Evolutionary conservation across 208 protist genomes (phyloP).

Genomic region (Acanthamoeba lenticulata): DNA sequence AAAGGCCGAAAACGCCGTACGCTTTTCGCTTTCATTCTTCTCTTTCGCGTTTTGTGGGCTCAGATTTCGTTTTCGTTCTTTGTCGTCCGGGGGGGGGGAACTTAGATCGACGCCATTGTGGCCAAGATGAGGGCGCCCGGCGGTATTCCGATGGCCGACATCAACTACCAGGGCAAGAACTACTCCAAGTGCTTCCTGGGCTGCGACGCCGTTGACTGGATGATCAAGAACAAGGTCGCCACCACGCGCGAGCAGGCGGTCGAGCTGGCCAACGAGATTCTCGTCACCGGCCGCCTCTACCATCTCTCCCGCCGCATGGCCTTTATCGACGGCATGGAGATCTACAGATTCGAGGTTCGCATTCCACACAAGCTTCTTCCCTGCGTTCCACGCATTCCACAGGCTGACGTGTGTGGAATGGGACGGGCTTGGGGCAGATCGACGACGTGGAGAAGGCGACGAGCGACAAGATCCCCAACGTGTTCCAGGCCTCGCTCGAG

Average conservation of each 20-base stretch:
- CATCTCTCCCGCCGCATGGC: conserved; percentile 33
- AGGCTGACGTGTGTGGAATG: neutral
- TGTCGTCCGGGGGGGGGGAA: neutral
- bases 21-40: neutral
- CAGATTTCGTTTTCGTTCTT: conserved; percentile 4
- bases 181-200: conserved; percentile 64
- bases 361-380: neutral
- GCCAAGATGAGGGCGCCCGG: conserved; percentile 25
- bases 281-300: conserved; percentile 34
- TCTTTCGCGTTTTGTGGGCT: neutral
- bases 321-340: conserved; percentile 55
- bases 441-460: conserved; percentile 5
- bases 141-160: conserved; percentile 54
- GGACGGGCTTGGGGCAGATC: neutral
- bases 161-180: conserved; percentile 58
- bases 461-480: conserved; percentile 41
- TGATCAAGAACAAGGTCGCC: conserved; percentile 47
- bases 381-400: too few species aligned
- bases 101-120: conserved; percentile 28
- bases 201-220: conserved; percentile 58
- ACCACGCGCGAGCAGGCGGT: conserved; percentile 38
- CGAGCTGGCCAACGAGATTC: conserved; percentile 50
- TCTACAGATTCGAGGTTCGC: conserved; percentile 41
- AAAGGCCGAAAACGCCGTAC: neutral
- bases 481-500: conserved; percentile 16